These are phyloP conservation scores for Zasmidium cellare DNA, from an alignment of 2,329 filamentous ascomycete genomes.

Conservation along the genomic window DNA sequence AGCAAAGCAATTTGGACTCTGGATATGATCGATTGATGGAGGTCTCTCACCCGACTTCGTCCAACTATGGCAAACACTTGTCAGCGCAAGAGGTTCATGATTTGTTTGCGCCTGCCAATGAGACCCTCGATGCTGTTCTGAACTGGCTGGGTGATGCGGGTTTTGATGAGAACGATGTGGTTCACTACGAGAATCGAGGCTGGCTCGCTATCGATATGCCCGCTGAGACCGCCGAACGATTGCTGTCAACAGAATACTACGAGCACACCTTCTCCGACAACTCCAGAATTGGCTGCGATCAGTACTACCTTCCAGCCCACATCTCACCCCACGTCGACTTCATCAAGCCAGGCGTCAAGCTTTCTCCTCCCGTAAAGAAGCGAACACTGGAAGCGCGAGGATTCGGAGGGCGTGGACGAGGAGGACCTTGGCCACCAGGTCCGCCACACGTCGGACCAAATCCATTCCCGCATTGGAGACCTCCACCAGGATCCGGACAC, in stretches of 20 bases:
- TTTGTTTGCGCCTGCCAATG: slow-evolving; percentile 40
- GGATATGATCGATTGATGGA: slow-evolving; percentile 34
- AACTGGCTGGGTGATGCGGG: slow-evolving; percentile 39
- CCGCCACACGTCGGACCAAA: neutral
- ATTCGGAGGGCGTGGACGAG: neutral
- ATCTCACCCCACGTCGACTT: slow-evolving; percentile 54
- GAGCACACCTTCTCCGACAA: neutral
- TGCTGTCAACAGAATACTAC: slow-evolving; percentile 42
- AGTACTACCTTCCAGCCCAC: slow-evolving; percentile 37
- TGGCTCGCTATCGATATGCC: slow-evolving; percentile 44
- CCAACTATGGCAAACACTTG: slow-evolving; percentile 39
- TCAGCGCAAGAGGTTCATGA: slow-evolving; percentile 36
- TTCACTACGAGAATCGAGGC: slow-evolving; percentile 32
- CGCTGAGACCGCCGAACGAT: slow-evolving; percentile 37
- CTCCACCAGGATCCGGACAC: slow-evolving; percentile 1
- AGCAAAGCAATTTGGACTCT: slow-evolving; percentile 23
- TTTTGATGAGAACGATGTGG: slow-evolving; percentile 29
- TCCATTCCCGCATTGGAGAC: neutral
- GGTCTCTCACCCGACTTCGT: slow-evolving; percentile 33
- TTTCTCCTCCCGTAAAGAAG: slow-evolving; percentile 31
- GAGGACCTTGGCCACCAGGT: neutral
- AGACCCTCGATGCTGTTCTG: slow-evolving; percentile 36
- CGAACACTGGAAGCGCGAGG: neutral
- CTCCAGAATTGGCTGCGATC: neutral
- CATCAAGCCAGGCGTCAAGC: slow-evolving; percentile 55